A percentile compares a stretch with the other conserved stretches of the same genome.
Evolutionary conservation across 169 alveolate species (phyloP).

Genomic region (Besnoitia besnoiti): DNA sequence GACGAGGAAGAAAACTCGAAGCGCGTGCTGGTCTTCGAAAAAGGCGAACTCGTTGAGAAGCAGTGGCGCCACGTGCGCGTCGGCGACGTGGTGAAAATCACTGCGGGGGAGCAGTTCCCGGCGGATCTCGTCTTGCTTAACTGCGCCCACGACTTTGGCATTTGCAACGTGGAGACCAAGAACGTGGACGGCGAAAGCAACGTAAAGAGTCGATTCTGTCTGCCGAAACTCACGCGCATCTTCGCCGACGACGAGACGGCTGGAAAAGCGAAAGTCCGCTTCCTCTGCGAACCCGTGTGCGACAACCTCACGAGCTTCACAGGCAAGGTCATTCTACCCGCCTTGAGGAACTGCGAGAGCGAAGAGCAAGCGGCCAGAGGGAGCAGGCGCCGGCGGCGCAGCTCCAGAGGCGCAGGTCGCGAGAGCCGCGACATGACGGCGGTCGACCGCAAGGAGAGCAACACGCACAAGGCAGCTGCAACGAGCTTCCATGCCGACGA

Average conservation of each 20-base stretch:
- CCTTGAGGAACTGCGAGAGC: not conserved
- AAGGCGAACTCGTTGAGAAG: slow-evolving; percentile 49
- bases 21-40: slow-evolving; percentile 63
- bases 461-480: no score
- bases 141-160: slow-evolving; percentile 89
- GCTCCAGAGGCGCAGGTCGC: no score
- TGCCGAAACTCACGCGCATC: slow-evolving; percentile 74
- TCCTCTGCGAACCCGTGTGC: slow-evolving; percentile 33
- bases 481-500: no score
- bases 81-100: slow-evolving; percentile 92
- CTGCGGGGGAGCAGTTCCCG: slow-evolving; percentile 87
- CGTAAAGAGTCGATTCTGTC: slow-evolving; percentile 84
- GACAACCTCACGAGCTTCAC: slow-evolving; percentile 4
- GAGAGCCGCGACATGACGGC: no score
- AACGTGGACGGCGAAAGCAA: slow-evolving; percentile 94
- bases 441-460: no score
- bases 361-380: not conserved
- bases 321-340: slow-evolving; percentile 13
- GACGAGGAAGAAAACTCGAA: slow-evolving; percentile 90
- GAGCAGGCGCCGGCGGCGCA: no score
- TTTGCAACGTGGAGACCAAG: slow-evolving; percentile 83
- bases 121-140: slow-evolving; percentile 91
- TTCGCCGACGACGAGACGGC: slow-evolving; percentile 75
- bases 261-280: slow-evolving; percentile 56
- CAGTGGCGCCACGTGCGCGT: slow-evolving; percentile 86